phyloP scores from a whole-genome alignment of 208 protist species.

The Trypanosoma cruzi region DNA sequence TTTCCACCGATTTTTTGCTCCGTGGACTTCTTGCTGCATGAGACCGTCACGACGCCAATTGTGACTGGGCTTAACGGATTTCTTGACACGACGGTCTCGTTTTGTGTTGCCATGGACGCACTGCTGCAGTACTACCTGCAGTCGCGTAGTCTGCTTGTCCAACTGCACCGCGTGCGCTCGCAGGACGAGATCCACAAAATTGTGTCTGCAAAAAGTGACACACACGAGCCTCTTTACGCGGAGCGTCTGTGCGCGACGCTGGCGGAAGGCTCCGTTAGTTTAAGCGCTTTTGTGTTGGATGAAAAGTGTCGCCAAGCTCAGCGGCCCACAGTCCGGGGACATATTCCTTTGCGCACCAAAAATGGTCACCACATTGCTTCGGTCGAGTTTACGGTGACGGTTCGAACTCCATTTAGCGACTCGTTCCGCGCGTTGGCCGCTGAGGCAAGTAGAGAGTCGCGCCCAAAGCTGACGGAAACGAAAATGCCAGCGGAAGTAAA shows the following conservation, averaged over 20 bases:
- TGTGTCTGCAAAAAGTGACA: constrained; percentile 20
- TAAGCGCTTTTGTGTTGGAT: constrained; percentile 61
- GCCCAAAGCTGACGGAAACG: neutral
- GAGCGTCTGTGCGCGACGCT: constrained; percentile 80
- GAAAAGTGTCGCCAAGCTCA: constrained; percentile 37
- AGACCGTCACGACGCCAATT: constrained; percentile 85
- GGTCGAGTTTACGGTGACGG: constrained; percentile 81
- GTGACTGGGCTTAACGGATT: constrained; percentile 87
- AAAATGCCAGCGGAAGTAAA: neutral
- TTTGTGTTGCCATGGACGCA: constrained; percentile 86
- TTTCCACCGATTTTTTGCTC: constrained; percentile 79
- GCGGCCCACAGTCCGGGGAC: constrained; percentile 71
- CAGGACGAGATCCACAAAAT: constrained; percentile 58
- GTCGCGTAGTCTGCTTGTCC: constrained; percentile 79
- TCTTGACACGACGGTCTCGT: constrained; percentile 88
- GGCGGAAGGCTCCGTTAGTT: constrained; percentile 70
- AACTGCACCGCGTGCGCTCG: constrained; percentile 84
- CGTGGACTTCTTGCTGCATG: constrained; percentile 88
- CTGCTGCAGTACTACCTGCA: constrained; percentile 87
- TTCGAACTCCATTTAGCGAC: constrained; percentile 68
- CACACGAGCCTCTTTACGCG: constrained; percentile 35
- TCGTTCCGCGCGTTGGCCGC: constrained; percentile 61
- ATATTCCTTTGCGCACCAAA: constrained; percentile 60
- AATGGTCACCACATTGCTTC: constrained; percentile 76
- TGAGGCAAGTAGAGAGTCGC: constrained; percentile 18